A percentile compares a stretch with the other conserved stretches of the same genome.
Conservation (phyloP, 2,329 filamentous ascomycete genomes). For the Aspergillus intermedius region DNA sequence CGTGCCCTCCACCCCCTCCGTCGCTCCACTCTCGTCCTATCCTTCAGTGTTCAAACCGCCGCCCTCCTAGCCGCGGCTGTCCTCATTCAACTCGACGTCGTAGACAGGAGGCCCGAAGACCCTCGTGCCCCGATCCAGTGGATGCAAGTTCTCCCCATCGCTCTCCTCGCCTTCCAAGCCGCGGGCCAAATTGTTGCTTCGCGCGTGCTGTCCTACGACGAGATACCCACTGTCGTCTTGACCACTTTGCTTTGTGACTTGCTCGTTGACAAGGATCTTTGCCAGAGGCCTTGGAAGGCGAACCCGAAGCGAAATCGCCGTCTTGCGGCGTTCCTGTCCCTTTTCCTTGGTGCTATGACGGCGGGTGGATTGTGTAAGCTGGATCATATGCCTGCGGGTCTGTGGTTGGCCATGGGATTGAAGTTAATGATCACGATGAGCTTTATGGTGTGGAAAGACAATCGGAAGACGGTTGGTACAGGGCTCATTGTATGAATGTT, state of each 20-base stretch:
- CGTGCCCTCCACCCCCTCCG: slow-evolving; percentile 17
- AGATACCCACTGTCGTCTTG: slow-evolving; percentile 30
- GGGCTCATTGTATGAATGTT: no score
- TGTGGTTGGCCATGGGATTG: slow-evolving; percentile 24
- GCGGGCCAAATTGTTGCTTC: slow-evolving; percentile 29
- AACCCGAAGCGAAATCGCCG: slow-evolving; percentile 15
- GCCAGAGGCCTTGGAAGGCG: slow-evolving; percentile 5
- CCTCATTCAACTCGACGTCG: slow-evolving; percentile 6
- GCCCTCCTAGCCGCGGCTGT: slow-evolving; percentile 21
- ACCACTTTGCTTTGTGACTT: slow-evolving; percentile 17
- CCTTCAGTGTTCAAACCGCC: slow-evolving; percentile 25
- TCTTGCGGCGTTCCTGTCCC: slow-evolving; percentile 16
- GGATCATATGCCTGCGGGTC: slow-evolving; percentile 17
- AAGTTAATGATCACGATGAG: slow-evolving; percentile 18
- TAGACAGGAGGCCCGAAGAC: slow-evolving; percentile 10
- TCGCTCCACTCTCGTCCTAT: slow-evolving; percentile 22
- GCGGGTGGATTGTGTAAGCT: slow-evolving; percentile 24
- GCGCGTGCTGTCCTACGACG: slow-evolving; percentile 21
- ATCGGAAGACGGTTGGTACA: not conserved
- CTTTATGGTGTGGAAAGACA: slow-evolving; percentile 20
- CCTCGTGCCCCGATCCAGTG: slow-evolving; percentile 7
- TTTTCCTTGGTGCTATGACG: slow-evolving; percentile 25
- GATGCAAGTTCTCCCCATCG: slow-evolving; percentile 23
- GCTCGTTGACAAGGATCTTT: slow-evolving; percentile 18
- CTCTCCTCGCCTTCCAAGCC: slow-evolving; percentile 27